Base-by-base conservation (phyloP, 1,284 basidiomycete genomes). In the Puccinia polysora region DNA sequence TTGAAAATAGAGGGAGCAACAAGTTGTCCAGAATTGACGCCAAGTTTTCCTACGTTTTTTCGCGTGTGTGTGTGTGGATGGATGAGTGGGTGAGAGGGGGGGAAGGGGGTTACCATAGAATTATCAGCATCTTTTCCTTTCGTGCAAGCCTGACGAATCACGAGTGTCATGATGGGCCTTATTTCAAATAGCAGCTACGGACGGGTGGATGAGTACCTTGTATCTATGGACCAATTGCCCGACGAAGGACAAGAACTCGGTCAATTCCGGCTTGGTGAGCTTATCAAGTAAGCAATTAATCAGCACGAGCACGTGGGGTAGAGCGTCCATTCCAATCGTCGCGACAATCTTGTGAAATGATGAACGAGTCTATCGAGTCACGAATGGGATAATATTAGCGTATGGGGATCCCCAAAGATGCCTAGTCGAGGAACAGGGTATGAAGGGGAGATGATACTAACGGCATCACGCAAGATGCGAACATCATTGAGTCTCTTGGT, bases 211-310 rank as follows among this genome's bases (percentile, higher is more conserved):
- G 15, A 8, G 75, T 74, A 91, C 92, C 84, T 92, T 90, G 75
- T 98, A 86, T 78, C 90, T 91, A 81, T 96, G 91, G 74, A 95
- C 89, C 73, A 98, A 83, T 23, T 97, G 83, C 7, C 87, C 88
- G 71, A 98, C 88, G 82, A 99, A 98, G 78, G 88, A 89, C 83
- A 98, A 87, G 78, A 98, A 96, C 78, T 99, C 96, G 52, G 90
- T 88, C 73, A 99, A 83, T 81, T 99, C 96, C 7, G 88, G 86
- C 0, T 91, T 88, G 75, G 95, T 93, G 75, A 96, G 93, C 77
- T 97, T 90, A 5, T 88, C 85, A 59, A 99, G 85, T 32, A 98
- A 85, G 77, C 89, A 89, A 53, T 86, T 84, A 85, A 97, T 97
- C 64, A 99, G 82, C 25, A 87, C 83, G 5, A 92, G 90, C 63